Base-by-base conservation (phyloP, 305 asterid species). In the Petunia hybrid region DNA sequence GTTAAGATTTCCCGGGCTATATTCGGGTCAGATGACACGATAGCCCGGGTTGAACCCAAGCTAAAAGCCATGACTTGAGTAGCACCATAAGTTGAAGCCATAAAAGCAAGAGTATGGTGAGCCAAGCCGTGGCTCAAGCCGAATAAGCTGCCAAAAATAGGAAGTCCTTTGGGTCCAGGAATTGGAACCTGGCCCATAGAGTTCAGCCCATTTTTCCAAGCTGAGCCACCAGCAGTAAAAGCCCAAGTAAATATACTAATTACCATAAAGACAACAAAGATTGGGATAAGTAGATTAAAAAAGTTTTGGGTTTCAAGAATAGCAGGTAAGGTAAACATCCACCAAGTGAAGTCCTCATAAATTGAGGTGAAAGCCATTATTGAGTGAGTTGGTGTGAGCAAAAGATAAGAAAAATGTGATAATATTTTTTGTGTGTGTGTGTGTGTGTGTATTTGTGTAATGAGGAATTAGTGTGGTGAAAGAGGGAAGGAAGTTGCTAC, bases 101-200 rank as follows among this genome's bases (percentile, higher is more conserved):
- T 88, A 84, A 85, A 59, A 0, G 91, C 89, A 0, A 92, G 90
- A 13, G 91, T 86, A 2, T 86, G 91, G 78, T 92, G 97, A 80
- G 97, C 89, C 84, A 92, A 83, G 87, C 94, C 94, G n/a, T 76
- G 88, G 86, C 91, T 89, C 87, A 92, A 81, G 81, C 73, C 78
- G 85, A 88, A 79, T 75, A 92, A 82, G 91, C 93, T 89, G 8
- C 97, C 97, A 2, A 92, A 82, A 40, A 89, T 61, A 31, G 97
- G 97, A 2, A 92, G 86, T 60, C 97, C 97, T 1, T 46, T 84
- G 3, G 90, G 87, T 46, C 97, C 94, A 0, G 88, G 91, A 56
- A 92, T 90, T 0, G 91, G 66, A 66, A 84, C 82, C 9, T 1
- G 77, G 75, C 97, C 93, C 68, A 84, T 56, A 6, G 39, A 60